A percentile compares a stretch with the other conserved stretches of the same genome.
phyloP scores from a whole-genome alignment of 805 yeast species.

The Zygosaccharomyces gambellarensis region DNA sequence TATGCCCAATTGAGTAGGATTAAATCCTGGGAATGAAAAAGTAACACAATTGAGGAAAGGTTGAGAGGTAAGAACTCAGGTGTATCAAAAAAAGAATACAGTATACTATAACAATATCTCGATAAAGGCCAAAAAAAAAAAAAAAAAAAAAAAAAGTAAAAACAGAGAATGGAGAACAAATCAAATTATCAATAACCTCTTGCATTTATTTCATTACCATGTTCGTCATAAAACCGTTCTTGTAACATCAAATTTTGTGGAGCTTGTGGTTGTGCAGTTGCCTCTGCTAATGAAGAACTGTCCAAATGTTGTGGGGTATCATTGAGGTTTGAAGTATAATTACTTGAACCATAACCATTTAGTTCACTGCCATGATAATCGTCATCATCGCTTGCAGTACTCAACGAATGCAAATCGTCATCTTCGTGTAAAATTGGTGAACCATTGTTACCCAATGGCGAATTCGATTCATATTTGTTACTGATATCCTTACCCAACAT shows the following conservation, averaged over 20 bases:
- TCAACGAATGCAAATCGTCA: slow-evolving; percentile 7
- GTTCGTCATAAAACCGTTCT: slow-evolving; percentile 17
- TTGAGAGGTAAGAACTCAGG: background rate
- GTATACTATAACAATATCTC: background rate
- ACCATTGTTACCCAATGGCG: slow-evolving; percentile 18
- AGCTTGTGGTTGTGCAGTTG: background rate
- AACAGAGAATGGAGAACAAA: background rate
- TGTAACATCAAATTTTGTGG: slow-evolving; percentile 15
- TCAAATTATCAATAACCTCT: slow-evolving; percentile 14
- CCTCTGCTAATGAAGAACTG: slow-evolving; percentile 2
- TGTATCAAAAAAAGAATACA: background rate
- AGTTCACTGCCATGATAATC: slow-evolving; percentile 9
- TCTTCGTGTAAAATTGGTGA: slow-evolving; percentile 10
- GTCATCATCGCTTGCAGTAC: slow-evolving; percentile 9
- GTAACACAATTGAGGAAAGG: background rate
- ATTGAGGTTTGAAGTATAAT: slow-evolving; percentile 8
- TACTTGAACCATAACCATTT: slow-evolving; percentile 9
- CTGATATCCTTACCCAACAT: slow-evolving; percentile 29
- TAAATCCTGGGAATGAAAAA: background rate
- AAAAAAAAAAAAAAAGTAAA: background rate
- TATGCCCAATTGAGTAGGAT: background rate
- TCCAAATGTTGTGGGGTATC: slow-evolving; percentile 5
- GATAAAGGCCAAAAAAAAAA: background rate
- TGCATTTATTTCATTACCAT: slow-evolving; percentile 15
- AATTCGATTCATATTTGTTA: slow-evolving; percentile 21